Evolutionary conservation across 768 basidiomycete genomes (phyloP), one percentile per base, ranked within the genome.

Genomic region (Auricularia auricula-judae): DNA sequence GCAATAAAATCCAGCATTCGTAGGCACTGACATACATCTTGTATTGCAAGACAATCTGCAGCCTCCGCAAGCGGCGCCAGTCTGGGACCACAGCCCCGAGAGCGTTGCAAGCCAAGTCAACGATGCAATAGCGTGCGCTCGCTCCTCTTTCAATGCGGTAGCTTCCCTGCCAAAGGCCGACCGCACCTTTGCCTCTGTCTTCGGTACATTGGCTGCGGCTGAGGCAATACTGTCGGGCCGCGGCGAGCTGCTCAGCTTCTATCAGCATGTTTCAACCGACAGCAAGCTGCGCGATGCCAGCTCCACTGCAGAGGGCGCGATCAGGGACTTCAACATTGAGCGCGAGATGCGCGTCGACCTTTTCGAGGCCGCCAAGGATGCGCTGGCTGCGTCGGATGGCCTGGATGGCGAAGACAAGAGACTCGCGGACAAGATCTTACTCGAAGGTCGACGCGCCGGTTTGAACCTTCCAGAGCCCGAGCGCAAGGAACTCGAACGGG

Each of bases 281-380:
- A 86, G 91, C 72, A 84, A 81, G 51, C 81, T 94, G n/a, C 84
- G 92, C 1, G 91, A 93, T 71, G 89, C 90, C 1, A 86, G 89
- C 3, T 89, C 84, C 63, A 81, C 82, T 47, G 86, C 88, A 2
- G 89, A 93, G 71, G 80, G 82, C n/a, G 76, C 84, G 36, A 75
- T 86, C n/a, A 84, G 86, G 64, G 84, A 91, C 68, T 92, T 84
- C 68, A 77, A 78, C 34, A 88, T 93, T 63, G 89, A 93, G 70
- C 78, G 83, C 1, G 86, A 86, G 14, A 91, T 93, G 88, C 84
- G 91, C 14, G 71, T 87, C 61, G 93, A 95, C 70, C 81, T 94
- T 61, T 94, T 82, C 78, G 77, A 82, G 59, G 87, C 87, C 58
- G 61, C 75, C 35, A 89, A 90, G 72, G 56, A 59, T 29, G 34